A percentile compares a stretch with the other conserved stretches of the same genome.
Conservation (phyloP, 495 filamentous ascomycete species). For the Talaromyces thailandensis region DNA sequence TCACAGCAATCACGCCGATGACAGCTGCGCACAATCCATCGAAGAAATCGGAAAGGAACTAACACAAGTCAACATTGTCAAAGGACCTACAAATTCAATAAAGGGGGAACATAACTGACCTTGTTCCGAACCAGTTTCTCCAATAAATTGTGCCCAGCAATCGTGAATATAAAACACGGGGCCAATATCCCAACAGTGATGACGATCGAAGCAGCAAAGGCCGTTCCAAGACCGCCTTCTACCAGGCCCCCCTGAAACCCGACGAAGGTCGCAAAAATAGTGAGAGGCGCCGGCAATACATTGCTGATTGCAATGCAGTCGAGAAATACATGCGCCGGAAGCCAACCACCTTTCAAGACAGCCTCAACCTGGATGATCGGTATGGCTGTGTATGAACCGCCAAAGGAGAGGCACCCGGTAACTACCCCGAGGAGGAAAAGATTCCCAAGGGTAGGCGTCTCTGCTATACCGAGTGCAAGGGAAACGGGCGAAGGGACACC, state of each 20-base stretch:
- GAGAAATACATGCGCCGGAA: slow-evolving; percentile 24
- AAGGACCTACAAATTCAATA: background rate
- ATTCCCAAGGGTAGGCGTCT: slow-evolving; percentile 18
- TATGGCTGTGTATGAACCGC: slow-evolving; percentile 28
- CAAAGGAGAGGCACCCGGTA: slow-evolving; percentile 25
- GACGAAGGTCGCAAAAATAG: slow-evolving; percentile 30
- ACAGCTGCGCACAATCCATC: slow-evolving; percentile 25
- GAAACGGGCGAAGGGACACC: slow-evolving; percentile 24
- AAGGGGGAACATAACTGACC: slow-evolving; percentile 9
- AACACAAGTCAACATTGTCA: background rate
- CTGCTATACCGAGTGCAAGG: slow-evolving; percentile 26
- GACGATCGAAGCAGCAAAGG: slow-evolving; percentile 24
- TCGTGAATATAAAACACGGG: slow-evolving; percentile 28
- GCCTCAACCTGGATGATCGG: slow-evolving; percentile 31
- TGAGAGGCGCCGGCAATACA: slow-evolving; percentile 24
- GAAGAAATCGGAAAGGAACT: slow-evolving; percentile 25
- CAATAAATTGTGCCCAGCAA: slow-evolving; percentile 21
- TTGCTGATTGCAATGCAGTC: slow-evolving; percentile 31
- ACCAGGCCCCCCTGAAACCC: slow-evolving; percentile 24
- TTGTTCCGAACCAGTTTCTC: slow-evolving; percentile 27
- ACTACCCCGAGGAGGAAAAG: slow-evolving; percentile 28
- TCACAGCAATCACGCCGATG: slow-evolving; percentile 28
- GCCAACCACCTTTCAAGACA: slow-evolving; percentile 24
- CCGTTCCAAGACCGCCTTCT: slow-evolving; percentile 15
- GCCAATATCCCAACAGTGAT: slow-evolving; percentile 29